Percentiles rank a stretch among this genome's conserved stretches.
Conservation (phyloP, 495 filamentous ascomycete species). For the Xylaria sp. region DNA sequence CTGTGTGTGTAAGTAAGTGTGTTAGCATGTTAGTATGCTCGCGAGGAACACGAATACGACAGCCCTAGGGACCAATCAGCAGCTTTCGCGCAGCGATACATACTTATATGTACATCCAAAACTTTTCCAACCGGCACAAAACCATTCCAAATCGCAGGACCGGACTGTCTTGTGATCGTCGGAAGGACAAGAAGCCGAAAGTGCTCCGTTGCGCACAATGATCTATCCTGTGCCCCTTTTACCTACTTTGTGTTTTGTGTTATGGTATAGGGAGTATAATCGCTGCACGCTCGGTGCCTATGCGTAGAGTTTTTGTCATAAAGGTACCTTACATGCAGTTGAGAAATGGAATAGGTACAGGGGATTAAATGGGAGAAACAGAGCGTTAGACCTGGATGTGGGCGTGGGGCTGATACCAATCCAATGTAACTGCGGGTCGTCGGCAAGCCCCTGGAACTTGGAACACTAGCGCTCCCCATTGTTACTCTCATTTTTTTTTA, state of each 20-base stretch:
- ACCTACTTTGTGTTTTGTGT: too few species aligned
- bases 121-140: too few species aligned
- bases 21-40: background rate
- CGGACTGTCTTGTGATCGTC: constrained; percentile 2
- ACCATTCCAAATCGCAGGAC: constrained; percentile 24
- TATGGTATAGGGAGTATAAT: too few species aligned
- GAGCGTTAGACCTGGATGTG: background rate
- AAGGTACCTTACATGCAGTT: too few species aligned
- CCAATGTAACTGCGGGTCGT: too few species aligned
- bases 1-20: background rate
- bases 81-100: background rate
- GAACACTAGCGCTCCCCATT: background rate
- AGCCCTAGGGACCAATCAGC: constrained; percentile 17
- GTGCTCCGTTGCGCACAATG: background rate
- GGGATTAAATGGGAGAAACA: background rate
- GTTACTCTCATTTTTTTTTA: too few species aligned
- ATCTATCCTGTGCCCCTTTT: background rate
- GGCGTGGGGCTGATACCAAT: too few species aligned
- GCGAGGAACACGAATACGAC: constrained; percentile 19
- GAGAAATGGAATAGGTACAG: background rate
- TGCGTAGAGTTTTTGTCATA: background rate
- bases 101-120: too few species aligned
- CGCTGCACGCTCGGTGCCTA: too few species aligned
- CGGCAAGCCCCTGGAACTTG: background rate
- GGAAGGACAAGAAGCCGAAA: background rate